These are phyloP conservation scores for Letharia columbiana DNA, from an alignment of 495 filamentous ascomycete species.

Conservation along the genomic window DNA sequence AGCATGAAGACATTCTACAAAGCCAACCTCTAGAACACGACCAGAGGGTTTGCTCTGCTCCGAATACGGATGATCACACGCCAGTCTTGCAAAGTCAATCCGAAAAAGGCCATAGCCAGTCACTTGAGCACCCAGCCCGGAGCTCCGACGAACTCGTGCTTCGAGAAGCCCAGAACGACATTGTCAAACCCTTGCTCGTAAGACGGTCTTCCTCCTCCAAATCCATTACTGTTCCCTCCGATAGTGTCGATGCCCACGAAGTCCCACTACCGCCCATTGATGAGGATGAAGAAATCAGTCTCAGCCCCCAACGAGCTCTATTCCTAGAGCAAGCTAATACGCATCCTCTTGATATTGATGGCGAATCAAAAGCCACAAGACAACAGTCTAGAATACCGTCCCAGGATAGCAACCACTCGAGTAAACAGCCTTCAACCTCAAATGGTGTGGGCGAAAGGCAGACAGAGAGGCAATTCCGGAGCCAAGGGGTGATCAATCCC, in stretches of 20 bases:
- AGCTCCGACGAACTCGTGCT: neutral
- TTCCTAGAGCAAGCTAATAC: neutral
- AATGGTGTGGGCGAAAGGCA: conserved; percentile 1
- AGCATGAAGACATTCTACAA: neutral
- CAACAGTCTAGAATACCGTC: neutral
- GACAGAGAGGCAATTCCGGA: conserved; percentile 1
- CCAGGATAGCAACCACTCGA: neutral
- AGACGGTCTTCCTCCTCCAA: neutral
- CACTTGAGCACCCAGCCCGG: neutral
- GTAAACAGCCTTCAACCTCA: conserved; percentile 1
- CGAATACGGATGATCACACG: neutral
- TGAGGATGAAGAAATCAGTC: conserved; percentile 18
- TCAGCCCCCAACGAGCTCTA: conserved; percentile 10
- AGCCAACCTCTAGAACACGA: neutral
- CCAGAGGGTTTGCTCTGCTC: neutral
- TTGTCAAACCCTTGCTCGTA: neutral
- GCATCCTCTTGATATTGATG: neutral
- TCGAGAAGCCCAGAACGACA: neutral
- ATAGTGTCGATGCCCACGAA: conserved; percentile 14
- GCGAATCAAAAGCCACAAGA: neutral
- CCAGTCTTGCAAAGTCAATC: neutral
- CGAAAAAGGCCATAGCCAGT: neutral
- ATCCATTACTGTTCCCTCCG: neutral
- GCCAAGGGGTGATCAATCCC: conserved; percentile 25
- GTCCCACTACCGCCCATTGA: conserved; percentile 18